Base-by-base conservation (phyloP, 2,329 filamentous ascomycete species). In the Simplicillium aogashimaense region DNA sequence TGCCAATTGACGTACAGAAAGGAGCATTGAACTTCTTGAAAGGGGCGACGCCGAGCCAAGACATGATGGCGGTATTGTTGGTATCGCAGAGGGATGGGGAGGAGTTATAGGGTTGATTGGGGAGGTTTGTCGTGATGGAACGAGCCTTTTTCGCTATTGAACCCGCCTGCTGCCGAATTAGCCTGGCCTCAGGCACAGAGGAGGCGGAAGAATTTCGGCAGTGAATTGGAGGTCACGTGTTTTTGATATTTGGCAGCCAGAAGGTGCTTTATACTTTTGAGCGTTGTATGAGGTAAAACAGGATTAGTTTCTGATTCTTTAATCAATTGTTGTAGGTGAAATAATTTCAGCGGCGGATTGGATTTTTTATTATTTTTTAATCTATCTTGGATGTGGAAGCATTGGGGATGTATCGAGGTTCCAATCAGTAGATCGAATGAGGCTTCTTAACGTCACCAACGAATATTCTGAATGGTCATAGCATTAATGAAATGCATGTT, bases 1-100 rank as follows among this genome's bases (percentile, higher is more conserved):
- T 4, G 30, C 30, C 13, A 55, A 66, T 69, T 64, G 59, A 81
- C 84, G 58, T 77, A 90, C 85, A 70, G 64, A 89, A 68, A 54
- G 83, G 83, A 60, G 78, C 74, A 56, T 81, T 79, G 71, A 86
- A 90, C 74, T 87, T 89, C 76, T 88, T 89, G 58, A 78, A 59
- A 46, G 74, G 72, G 53, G 60, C 56, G 50, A 70, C 61, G 63
- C 81, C 81, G 66, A 89, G 74, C 69, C 82, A 78, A 70, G 76
- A 78, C 83, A 87, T 86, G 57, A 69, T 83, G 73, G 62, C 57
- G 61, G 59, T 59, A 49, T 54, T 59, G 52, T 54, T 56, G 43
- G 50, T 52, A 54, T 55, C 57, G 55, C 56, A 12, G 15, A 13
- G 30, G 30, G 54, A 49, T 56, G 55, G 56, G 55, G 50, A 52